phyloP scores from a whole-genome alignment of 1,139 yeast species.

The Lodderomyces jiufengensis region DNA sequence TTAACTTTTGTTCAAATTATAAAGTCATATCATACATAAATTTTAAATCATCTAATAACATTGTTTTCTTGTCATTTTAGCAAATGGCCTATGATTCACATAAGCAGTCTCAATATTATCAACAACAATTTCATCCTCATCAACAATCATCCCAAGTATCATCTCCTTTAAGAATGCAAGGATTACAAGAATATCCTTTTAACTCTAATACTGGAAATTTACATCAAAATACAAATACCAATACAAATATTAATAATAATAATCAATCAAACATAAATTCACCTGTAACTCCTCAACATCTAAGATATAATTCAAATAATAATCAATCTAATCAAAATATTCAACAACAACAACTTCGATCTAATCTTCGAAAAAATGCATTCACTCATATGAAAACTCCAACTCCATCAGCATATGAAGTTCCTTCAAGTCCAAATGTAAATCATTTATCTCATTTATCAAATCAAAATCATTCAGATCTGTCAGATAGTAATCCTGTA shows the following conservation, averaged over 20 bases:
- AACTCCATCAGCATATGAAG: conserved; percentile 41
- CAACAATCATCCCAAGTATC: conserved; percentile 24
- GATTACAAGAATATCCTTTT: conserved; percentile 11
- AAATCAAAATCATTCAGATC: conserved; percentile 37
- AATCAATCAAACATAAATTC: conserved; percentile 4
- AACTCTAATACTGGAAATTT: conserved; percentile 1
- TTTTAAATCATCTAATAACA: too few relatives aligned
- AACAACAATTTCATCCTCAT: conserved; percentile 19
- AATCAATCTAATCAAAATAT: conserved; percentile 11
- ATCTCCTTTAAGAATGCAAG: conserved; percentile 12
- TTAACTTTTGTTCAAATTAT: too few relatives aligned
- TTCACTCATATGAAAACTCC: conserved; percentile 31
- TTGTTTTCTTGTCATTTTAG: too few relatives aligned
- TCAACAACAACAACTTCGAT: conserved; percentile 6
- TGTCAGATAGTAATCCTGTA: conserved; percentile 36
- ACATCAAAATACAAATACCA: background rate
- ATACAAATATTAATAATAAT: background rate
- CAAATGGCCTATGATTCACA: conserved; percentile 32
- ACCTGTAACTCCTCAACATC: conserved; percentile 9
- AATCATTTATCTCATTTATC: conserved; percentile 26
- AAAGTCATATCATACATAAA: too few relatives aligned
- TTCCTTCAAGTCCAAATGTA: conserved; percentile 40
- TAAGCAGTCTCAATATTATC: conserved; percentile 28
- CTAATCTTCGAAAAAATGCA: conserved; percentile 9
- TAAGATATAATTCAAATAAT: conserved; percentile 4